Base-by-base conservation (phyloP, 345 rosid species). In the Ceriops decandra region DNA sequence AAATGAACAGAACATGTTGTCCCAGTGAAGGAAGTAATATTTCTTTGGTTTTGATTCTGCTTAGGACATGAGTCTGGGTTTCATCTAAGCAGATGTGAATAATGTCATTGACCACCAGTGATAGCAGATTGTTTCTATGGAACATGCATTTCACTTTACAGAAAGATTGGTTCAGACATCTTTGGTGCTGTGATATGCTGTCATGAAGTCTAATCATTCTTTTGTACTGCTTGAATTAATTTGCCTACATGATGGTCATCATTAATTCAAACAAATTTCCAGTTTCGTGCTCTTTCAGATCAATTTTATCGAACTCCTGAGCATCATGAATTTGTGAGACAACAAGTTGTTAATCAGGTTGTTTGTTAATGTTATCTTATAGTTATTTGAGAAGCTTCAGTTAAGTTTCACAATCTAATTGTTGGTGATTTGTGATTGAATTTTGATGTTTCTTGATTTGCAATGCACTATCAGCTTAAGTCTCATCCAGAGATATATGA, bases 251-350 rank as follows among this genome's bases (percentile, higher is more conserved):
- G 49, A 42, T 42, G 49, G 26, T 24, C 49, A 42, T 54, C 28
- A 10, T 21, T 56, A 56, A 56, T 56, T 27, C 26, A 54, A 24
- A 24, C 13, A 21, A 22, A 15, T 54, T 24, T 54, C 68, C 74
- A 82, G 86, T 82, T 82, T 68, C 86, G 83, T 8, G 80, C 86
- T 53, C 72, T 82, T n/a, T 80, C 83, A n/a, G 83, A 82, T 71
- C 86, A 82, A 72, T 65, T 82, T 57, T 82, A 82, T 62, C 68
- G 63, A 60, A 75, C 74, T 26, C 38, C 82, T 4, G 84, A 83
- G 81, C 84, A 80, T 72, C 86, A 83, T 60, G 76, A 78, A 35
- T 76, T 78, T 71, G 80, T 83, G 66, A 76, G 86, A 63, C 79
- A 71, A 36, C 73, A 83, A 78, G 70, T 80, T 13, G 77, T 83